Conservation (phyloP, 176 grass and related monocot species). For the Raddia guianensis region DNA sequence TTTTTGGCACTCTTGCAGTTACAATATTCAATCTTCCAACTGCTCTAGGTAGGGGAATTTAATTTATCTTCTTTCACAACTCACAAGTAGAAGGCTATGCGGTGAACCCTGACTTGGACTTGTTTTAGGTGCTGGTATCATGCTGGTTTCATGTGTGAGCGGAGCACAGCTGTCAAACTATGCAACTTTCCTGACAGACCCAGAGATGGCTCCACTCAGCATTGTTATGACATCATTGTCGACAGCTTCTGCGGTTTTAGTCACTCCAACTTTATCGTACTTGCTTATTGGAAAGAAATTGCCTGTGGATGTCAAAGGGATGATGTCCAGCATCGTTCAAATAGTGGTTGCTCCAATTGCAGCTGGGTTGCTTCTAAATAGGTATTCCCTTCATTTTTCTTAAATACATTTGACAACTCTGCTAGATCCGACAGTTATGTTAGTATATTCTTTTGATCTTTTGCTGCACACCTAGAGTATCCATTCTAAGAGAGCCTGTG, state of each 20-base stretch:
- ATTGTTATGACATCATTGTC: constrained; percentile 99
- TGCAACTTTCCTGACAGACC: constrained; percentile 90
- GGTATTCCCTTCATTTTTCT: constrained; percentile 46
- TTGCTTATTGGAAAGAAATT: constrained; percentile 96
- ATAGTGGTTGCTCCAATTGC: constrained; percentile 98
- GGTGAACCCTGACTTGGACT: constrained; percentile 7
- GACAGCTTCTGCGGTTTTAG: constrained; percentile 84
- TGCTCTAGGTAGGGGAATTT: constrained; percentile 60
- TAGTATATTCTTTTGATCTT: constrained; percentile 26
- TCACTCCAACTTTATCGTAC: constrained; percentile 88
- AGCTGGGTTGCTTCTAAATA: constrained; percentile 86
- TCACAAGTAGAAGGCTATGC: not conserved
- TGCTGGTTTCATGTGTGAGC: constrained; percentile 97
- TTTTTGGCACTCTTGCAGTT: constrained; percentile 88
- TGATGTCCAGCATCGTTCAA: constrained; percentile 95
- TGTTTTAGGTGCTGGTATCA: constrained; percentile 85
- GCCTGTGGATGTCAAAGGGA: constrained; percentile 87
- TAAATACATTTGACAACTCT: constrained; percentile 2
- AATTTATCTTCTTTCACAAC: constrained; percentile 22
- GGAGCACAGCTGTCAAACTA: constrained; percentile 95
- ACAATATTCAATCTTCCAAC: constrained; percentile 73
- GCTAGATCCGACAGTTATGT: constrained; percentile 15
- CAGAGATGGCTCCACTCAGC: constrained; percentile 90
- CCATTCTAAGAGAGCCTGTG: constrained; percentile 1
- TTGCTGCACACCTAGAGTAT: not conserved